Evolutionary conservation across 2,329 filamentous ascomycete genomes (phyloP).

Genomic region (Ramularia collo-cygni): DNA sequence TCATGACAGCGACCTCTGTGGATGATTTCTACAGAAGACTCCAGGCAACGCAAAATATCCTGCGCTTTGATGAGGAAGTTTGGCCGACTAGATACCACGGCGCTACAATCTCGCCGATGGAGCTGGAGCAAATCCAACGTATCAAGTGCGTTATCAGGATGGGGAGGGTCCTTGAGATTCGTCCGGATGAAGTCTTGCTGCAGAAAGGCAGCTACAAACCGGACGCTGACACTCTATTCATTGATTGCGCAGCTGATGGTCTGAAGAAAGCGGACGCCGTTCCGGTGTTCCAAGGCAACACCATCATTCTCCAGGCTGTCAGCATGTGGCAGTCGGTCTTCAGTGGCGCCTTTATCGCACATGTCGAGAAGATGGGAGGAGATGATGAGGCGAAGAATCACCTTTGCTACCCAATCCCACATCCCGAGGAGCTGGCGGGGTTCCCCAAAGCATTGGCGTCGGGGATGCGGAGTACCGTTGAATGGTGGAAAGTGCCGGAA

Average conservation of each 20-base stretch:
- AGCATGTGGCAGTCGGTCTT: conserved; percentile 19
- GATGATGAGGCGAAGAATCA: conserved; percentile 11
- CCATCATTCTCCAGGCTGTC: conserved; percentile 15
- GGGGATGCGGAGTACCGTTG: too few species aligned
- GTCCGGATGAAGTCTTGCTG: conserved; percentile 6
- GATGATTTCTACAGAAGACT: conserved; percentile 8
- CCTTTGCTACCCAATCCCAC: conserved; percentile 9
- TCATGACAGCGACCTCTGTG: conserved; percentile 10
- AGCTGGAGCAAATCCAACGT: conserved; percentile 12
- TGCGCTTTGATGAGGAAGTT: conserved; percentile 6
- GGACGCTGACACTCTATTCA: conserved; percentile 10
- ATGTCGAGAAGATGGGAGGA: conserved; percentile 13
- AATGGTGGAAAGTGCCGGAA: too few species aligned
- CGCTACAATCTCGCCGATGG: conserved; percentile 13
- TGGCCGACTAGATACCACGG: conserved; percentile 15
- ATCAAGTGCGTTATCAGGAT: conserved; percentile 11
- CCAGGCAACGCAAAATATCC: conserved; percentile 5
- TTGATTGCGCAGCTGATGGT: conserved; percentile 16
- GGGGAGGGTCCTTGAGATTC: conserved; percentile 10
- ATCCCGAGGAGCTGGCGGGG: conserved; percentile 13
- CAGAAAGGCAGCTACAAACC: conserved; percentile 6
- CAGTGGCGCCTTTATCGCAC: conserved; percentile 18
- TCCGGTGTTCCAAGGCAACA: conserved; percentile 10
- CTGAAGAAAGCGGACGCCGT: conserved; percentile 6
- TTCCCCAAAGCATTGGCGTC: too few species aligned